phyloP scores from a whole-genome alignment of 768 basidiomycete species.

The Saitozyma podzolica region DNA sequence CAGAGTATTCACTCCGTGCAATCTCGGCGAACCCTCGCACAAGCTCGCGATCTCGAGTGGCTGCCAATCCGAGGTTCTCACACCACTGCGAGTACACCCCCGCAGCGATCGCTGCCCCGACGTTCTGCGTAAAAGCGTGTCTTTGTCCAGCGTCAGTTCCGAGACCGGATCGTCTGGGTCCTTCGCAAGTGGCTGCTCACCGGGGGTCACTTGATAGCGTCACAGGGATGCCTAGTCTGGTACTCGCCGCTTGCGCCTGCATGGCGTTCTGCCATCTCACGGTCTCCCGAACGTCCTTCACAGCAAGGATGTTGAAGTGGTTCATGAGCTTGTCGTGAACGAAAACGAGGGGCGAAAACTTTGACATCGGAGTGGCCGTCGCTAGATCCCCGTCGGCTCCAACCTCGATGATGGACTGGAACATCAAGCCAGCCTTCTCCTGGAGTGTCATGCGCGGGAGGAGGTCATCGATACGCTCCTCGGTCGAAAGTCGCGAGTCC shows the following conservation, averaged over 20 bases:
- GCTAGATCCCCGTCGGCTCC: not conserved
- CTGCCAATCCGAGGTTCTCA: constrained; percentile 16
- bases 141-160: no score
- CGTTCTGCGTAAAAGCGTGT: constrained; percentile 12
- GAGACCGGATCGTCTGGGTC: no score
- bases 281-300: not conserved
- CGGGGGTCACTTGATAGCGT: constrained; percentile 13
- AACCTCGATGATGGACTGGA: constrained; percentile 4
- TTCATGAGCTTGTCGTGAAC: constrained; percentile 4
- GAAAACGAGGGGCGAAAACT: not conserved
- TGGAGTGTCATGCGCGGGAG: constrained; percentile 4
- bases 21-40: constrained; percentile 17
- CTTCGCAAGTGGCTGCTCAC: no score
- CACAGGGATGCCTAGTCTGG: constrained; percentile 7
- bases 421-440: constrained; percentile 11
- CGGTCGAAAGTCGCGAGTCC: constrained; percentile 1
- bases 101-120: constrained; percentile 9
- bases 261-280: constrained; percentile 4
- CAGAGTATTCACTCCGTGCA: constrained; percentile 14
- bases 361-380: not conserved
- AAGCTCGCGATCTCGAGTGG: constrained; percentile 7
- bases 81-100: constrained; percentile 15
- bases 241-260: constrained; percentile 6
- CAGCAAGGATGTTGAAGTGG: constrained; percentile 13
- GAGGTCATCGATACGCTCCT: constrained; percentile 12